Conservation (phyloP, 805 yeast species). For the Zygosaccharomyces pseudorouxii region DNA sequence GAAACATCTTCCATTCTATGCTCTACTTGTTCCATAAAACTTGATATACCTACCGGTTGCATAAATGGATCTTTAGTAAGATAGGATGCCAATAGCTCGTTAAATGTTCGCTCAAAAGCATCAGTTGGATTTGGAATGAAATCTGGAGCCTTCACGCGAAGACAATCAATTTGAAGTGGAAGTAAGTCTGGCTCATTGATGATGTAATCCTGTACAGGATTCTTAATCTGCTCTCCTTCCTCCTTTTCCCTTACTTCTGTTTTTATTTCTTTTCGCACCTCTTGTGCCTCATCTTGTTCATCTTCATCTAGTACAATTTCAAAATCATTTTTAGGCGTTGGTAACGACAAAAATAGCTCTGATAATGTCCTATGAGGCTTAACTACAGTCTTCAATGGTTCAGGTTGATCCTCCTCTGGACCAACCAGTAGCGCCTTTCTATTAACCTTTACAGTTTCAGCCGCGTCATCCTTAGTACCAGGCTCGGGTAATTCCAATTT, state of each 20-base stretch:
- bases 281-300: constrained; percentile 21
- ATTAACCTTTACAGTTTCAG: constrained; percentile 8
- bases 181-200: neutral
- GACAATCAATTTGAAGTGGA: constrained; percentile 9
- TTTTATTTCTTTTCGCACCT: neutral
- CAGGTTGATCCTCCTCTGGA: neutral
- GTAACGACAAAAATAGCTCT: constrained; percentile 33
- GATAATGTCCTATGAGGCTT: constrained; percentile 7
- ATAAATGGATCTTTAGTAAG: constrained; percentile 8
- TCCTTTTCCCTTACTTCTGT: neutral
- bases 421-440: neutral
- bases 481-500: constrained; percentile 37
- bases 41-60: constrained; percentile 4
- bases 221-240: constrained; percentile 13
- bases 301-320: constrained; percentile 39
- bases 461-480: constrained; percentile 15
- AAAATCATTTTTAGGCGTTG: constrained; percentile 45
- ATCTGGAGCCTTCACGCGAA: constrained; percentile 12
- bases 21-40: constrained; percentile 7
- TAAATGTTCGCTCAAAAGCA: constrained; percentile 21
- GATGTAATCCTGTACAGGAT: neutral
- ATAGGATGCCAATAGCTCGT: constrained; percentile 19
- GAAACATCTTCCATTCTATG: constrained; percentile 6
- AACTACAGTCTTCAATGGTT: constrained; percentile 13
- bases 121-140: constrained; percentile 16